These are phyloP conservation scores for Sanguinoderma infundibulare DNA, from an alignment of 1,284 basidiomycete species.

Conservation along the genomic window DNA sequence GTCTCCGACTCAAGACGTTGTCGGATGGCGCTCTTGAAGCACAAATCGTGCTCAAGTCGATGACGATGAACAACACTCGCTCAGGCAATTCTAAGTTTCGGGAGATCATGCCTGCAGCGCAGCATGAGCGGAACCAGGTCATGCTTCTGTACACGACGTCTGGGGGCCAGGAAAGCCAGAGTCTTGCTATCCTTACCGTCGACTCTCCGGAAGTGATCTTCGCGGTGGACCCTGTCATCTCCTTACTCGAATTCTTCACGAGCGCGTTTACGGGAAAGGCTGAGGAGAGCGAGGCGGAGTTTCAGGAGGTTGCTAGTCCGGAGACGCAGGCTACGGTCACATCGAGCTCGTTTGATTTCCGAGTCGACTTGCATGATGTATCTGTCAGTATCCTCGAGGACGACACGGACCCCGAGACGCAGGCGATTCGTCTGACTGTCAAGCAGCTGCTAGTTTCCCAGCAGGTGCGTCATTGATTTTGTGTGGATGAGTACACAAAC, in stretches of 20 bases:
- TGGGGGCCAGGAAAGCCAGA: conserved; percentile 57
- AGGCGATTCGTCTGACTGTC: conserved; percentile 88
- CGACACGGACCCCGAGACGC: conserved; percentile 80
- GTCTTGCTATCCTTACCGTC: conserved; percentile 85
- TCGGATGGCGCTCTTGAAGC: conserved; percentile 87
- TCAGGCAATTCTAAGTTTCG: conserved; percentile 87
- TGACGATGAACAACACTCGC: conserved; percentile 91
- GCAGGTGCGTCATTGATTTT: conserved; percentile 57
- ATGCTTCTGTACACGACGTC: conserved; percentile 91
- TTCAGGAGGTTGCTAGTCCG: conserved; percentile 7
- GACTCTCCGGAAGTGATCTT: conserved; percentile 96
- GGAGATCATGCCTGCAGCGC: conserved; percentile 93
- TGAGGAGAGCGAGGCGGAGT: conserved; percentile 20
- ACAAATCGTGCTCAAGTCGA: conserved; percentile 87
- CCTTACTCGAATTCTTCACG: conserved; percentile 85
- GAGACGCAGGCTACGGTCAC: conserved; percentile 14
- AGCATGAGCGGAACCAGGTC: conserved; percentile 91
- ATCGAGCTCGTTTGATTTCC: conserved; percentile 55
- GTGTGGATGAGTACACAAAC: background rate
- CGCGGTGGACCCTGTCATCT: conserved; percentile 91
- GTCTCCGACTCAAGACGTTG: conserved; percentile 83
- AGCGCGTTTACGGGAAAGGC: conserved; percentile 54
- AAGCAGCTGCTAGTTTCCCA: conserved; percentile 91
- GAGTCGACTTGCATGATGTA: conserved; percentile 92
- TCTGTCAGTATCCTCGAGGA: conserved; percentile 91